Evolutionary conservation across 306 rosid species (phyloP), one percentile per base, ranked within the genome.

Genomic region (Parietaria judaica): DNA sequence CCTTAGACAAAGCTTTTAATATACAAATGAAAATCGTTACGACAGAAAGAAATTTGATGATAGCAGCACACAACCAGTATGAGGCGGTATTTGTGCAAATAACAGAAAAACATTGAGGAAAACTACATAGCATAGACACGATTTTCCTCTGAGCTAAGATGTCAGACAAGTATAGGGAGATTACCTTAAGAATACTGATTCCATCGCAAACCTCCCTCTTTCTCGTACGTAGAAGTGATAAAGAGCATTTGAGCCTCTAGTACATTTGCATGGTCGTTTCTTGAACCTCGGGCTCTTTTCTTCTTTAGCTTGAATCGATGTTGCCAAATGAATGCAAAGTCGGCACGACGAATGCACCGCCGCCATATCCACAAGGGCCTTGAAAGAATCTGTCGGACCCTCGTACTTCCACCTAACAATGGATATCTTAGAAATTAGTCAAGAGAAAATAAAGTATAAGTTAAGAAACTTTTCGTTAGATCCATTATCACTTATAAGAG

Each of bases 261-360:
- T 82, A 87, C 99, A 92, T 60, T 81, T 82, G 83, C 99, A 92
- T 39, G 94, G 94, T 46, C 99, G 94, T 51, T 76, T 86, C 80
- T 82, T 86, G 72, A 84, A 78, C 46, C 61, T 64, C 8, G 69
- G 80, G 54, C 81, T 78, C 67, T 66, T 78, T 69, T 92, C 99
- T 75, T 92, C 99, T 74, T 72, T 76, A 69, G 86, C 88, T 51
- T 66, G 83, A 71, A 80, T 84, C 38, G 7, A 5, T 1, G 99
- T 84, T 52, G 96, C 99, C 85, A 92, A 74, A 79, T 88, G 95
- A 79, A 92, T 82, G 77, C 99, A 92, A 70, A 92, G 96, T 72
- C 99, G 99, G 72, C 99, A 92, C 34, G 99, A 88, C 46, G 96
- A 92, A 80, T 92, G 99, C 68, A 92, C 96, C 49, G 95, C 95